Percentiles rank a stretch among this genome's conserved stretches.
These are phyloP conservation scores for Tothia fuscella DNA, from an alignment of 2,329 filamentous ascomycete genomes.

Conservation along the genomic window DNA sequence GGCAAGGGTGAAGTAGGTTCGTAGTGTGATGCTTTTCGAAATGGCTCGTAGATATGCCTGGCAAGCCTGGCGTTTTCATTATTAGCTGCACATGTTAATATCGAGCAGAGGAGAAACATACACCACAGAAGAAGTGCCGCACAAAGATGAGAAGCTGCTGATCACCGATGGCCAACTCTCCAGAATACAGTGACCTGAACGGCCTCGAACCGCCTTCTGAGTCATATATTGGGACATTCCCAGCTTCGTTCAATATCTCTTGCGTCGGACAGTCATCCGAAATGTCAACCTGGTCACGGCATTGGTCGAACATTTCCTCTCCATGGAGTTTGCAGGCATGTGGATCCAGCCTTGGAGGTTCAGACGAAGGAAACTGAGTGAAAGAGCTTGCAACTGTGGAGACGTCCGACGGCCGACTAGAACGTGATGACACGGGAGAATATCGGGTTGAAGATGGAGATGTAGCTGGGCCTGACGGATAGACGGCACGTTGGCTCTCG, in stretches of 20 bases:
- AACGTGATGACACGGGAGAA: background rate
- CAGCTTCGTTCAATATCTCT: background rate
- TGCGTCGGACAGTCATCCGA: constrained; percentile 2
- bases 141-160: constrained; percentile 61
- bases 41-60: constrained; percentile 61
- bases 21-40: constrained; percentile 43
- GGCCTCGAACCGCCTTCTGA: constrained; percentile 22
- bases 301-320: background rate
- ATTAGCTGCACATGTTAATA: constrained; percentile 12
- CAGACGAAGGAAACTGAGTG: too few relatives aligned
- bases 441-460: background rate
- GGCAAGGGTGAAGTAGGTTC: constrained; percentile 36
- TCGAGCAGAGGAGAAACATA: constrained; percentile 33
- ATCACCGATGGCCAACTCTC: constrained; percentile 19
- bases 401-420: background rate
- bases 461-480: background rate
- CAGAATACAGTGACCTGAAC: constrained; percentile 26
- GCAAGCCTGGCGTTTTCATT: constrained; percentile 46
- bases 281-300: background rate
- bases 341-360: too few relatives aligned
- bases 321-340: too few relatives aligned
- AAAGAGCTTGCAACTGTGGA: too few relatives aligned
- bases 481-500: background rate
- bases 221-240: constrained; percentile 22
- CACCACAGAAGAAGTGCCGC: constrained; percentile 70